Percentiles rank a stretch among this genome's conserved stretches.
Conservation (phyloP, 495 filamentous ascomycete species). For the Paragyromitra xinjiangensis region DNA sequence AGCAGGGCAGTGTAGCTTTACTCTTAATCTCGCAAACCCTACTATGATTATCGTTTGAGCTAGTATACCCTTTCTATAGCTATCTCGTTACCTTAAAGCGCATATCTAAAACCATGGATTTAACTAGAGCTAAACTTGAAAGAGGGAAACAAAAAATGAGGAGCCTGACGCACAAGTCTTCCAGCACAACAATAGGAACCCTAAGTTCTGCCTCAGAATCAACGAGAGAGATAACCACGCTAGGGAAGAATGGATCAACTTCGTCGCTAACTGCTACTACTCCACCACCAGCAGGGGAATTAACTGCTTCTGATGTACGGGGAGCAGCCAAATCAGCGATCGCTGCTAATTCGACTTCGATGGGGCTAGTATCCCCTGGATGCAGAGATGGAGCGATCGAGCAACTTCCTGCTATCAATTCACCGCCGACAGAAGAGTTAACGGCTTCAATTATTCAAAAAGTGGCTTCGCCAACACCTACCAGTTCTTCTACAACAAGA, state of each 20-base stretch:
- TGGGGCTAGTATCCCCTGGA: neutral
- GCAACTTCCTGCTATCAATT: neutral
- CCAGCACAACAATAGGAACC: neutral
- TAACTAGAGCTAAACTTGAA: neutral
- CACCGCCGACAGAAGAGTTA: neutral
- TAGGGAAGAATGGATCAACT: too few species aligned
- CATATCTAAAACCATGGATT: neutral
- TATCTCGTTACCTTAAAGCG: neutral
- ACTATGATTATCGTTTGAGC: neutral
- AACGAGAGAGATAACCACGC: too few species aligned
- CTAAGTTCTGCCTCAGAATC: too few species aligned
- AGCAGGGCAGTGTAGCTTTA: too few species aligned
- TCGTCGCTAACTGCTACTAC: too few species aligned
- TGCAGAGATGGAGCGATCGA: neutral
- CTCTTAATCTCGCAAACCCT: too few species aligned
- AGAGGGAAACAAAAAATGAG: neutral
- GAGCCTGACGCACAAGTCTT: neutral
- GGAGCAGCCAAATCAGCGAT: neutral
- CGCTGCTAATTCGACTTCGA: neutral
- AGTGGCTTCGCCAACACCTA: too few species aligned
- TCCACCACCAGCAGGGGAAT: too few species aligned
- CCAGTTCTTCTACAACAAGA: too few species aligned
- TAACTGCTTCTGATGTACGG: too few species aligned
- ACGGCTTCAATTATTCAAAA: too few species aligned
- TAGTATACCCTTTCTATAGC: neutral